A percentile compares a stretch with the other conserved stretches of the same genome.
These are phyloP conservation scores for Ailanthus altissimus DNA, from an alignment of 345 rosid genomes.

Conservation along the genomic window DNA sequence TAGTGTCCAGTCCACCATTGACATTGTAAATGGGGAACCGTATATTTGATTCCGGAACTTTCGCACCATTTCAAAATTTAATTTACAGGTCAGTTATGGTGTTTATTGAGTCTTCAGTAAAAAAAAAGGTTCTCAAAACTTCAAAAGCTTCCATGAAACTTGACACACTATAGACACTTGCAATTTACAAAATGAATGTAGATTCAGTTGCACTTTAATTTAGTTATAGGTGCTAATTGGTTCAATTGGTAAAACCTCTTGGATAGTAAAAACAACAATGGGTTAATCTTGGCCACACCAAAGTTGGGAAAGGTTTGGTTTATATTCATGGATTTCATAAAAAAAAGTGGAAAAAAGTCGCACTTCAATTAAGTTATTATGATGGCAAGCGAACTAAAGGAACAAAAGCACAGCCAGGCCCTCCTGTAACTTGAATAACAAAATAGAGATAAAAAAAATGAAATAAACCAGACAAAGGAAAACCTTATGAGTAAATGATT, in stretches of 20 bases:
- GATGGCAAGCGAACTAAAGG: neutral
- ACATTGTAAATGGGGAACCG: constrained; percentile 11
- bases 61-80: neutral
- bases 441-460: neutral
- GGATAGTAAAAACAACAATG: too few species aligned
- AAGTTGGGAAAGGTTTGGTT: too few species aligned
- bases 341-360: neutral
- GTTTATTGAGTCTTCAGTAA: neutral
- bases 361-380: constrained; percentile 3
- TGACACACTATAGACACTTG: neutral
- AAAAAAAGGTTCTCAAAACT: constrained; percentile 9
- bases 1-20: neutral
- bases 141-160: neutral
- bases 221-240: neutral
- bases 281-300: too few species aligned
- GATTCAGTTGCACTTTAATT: neutral
- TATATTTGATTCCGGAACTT: constrained; percentile 5
- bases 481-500: constrained; percentile 18
- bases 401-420: constrained; percentile 9
- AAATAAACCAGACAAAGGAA: neutral
- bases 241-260: too few species aligned
- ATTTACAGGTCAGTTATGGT: neutral
- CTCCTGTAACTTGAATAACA: constrained; percentile 12
- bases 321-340: too few species aligned
- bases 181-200: neutral